phyloP scores from a whole-genome alignment of 441 rosid genomes.

The Gossypium lobatum region DNA sequence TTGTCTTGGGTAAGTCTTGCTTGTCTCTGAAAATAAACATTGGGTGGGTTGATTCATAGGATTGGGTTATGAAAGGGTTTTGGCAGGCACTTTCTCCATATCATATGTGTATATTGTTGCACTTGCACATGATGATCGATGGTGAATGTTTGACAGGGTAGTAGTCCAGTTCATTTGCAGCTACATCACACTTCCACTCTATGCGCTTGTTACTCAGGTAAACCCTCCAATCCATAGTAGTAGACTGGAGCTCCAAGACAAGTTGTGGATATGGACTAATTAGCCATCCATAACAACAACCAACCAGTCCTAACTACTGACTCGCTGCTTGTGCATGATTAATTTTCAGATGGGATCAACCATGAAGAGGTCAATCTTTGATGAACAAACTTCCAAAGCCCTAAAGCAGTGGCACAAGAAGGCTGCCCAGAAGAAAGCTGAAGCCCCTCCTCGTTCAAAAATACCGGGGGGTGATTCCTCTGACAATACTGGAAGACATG shows the following conservation, averaged over 20 bases:
- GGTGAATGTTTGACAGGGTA: slow-evolving; percentile 33
- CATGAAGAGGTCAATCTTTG: slow-evolving; percentile 91
- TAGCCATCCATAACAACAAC: too few species aligned
- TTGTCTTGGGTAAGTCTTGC: slow-evolving; percentile 53
- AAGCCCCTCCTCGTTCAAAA: slow-evolving; percentile 7
- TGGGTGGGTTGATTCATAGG: too few species aligned
- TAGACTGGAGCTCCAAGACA: too few species aligned
- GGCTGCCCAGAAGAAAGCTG: slow-evolving; percentile 49
- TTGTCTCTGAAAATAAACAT: not conserved
- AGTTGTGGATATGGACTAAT: too few species aligned
- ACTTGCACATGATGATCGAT: not conserved
- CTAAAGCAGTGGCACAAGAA: slow-evolving; percentile 75
- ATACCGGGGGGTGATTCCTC: slow-evolving; percentile 21
- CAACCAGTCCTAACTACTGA: too few species aligned
- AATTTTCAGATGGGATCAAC: slow-evolving; percentile 83
- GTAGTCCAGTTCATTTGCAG: slow-evolving; percentile 82
- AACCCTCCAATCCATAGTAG: not conserved
- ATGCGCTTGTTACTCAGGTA: slow-evolving; percentile 98
- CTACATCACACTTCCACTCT: slow-evolving; percentile 92
- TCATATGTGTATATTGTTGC: not conserved
- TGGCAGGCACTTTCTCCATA: not conserved
- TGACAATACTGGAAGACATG: slow-evolving; percentile 2
- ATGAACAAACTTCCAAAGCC: slow-evolving; percentile 83
- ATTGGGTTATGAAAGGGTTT: too few species aligned
- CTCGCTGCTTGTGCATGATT: not conserved